Conservation (phyloP, 257 asterid genomes). For the Lantana camara region DNA sequence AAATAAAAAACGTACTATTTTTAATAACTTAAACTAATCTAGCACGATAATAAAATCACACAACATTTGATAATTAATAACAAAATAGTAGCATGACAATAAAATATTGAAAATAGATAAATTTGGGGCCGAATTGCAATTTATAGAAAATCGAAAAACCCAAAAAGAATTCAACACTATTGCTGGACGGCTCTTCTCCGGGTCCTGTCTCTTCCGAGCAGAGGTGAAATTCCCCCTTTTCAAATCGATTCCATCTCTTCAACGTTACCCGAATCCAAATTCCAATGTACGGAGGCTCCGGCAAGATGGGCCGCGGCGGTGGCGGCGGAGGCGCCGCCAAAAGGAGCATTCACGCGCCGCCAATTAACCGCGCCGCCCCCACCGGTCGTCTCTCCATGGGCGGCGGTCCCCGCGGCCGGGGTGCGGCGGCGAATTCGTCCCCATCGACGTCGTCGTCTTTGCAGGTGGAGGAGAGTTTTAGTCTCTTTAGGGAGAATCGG, state of each 20-base stretch:
- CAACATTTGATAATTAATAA: no score
- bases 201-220: slow-evolving; percentile 27
- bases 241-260: slow-evolving; percentile 22
- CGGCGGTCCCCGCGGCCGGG: slow-evolving; percentile 62
- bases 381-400: slow-evolving; percentile 59
- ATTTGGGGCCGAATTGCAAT: slow-evolving; percentile 10
- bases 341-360: slow-evolving; percentile 64
- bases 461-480: slow-evolving; percentile 71
- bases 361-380: slow-evolving; percentile 57
- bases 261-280: slow-evolving; percentile 28
- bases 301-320: slow-evolving; percentile 82
- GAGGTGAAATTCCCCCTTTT: slow-evolving; percentile 27
- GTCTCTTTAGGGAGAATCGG: slow-evolving; percentile 78
- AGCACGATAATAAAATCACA: no score
- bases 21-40: no score
- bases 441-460: slow-evolving; percentile 45
- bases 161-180: slow-evolving; percentile 29
- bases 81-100: background rate
- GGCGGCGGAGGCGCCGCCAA: slow-evolving; percentile 63
- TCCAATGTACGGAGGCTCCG: slow-evolving; percentile 69
- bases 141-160: slow-evolving; percentile 28
- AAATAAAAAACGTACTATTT: no score
- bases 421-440: slow-evolving; percentile 37
- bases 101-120: slow-evolving; percentile 5
- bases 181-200: slow-evolving; percentile 39